phyloP scores from a whole-genome alignment of 768 basidiomycete genomes.

The Amanita exitialis region DNA sequence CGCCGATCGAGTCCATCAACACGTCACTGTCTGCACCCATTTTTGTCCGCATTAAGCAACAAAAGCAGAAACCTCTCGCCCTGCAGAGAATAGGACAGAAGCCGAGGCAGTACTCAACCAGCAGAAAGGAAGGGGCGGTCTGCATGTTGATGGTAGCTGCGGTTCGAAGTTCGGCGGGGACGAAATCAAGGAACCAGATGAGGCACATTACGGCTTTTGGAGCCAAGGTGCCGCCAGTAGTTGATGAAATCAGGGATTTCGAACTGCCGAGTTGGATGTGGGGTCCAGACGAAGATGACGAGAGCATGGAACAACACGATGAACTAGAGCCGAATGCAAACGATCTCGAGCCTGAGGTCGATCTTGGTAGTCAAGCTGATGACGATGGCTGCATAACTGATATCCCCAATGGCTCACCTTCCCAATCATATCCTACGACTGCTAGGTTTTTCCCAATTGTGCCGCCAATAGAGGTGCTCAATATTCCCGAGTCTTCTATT shows the following conservation, averaged over 20 bases:
- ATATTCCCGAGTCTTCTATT: conserved; percentile 5
- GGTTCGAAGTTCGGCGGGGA: conserved; percentile 32
- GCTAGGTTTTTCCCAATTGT: not conserved
- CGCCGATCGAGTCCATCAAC: conserved; percentile 18
- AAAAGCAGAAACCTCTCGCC: conserved; percentile 6
- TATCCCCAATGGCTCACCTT: not conserved
- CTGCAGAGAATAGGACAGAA: not conserved
- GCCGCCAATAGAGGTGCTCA: conserved; percentile 4
- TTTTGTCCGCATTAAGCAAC: conserved; percentile 3
- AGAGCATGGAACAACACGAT: conserved; percentile 3
- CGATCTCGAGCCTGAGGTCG: not conserved
- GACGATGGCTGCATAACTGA: not conserved
- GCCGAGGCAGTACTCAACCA: conserved; percentile 5
- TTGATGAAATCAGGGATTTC: conserved; percentile 43
- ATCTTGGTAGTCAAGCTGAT: not conserved
- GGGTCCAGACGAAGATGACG: not conserved
- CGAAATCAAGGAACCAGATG: conserved; percentile 36
- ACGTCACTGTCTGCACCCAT: conserved; percentile 4
- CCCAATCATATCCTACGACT: not conserved
- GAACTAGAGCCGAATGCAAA: not conserved
- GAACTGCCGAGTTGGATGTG: conserved; percentile 46
- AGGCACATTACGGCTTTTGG: conserved; percentile 55
- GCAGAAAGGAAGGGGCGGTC: conserved; percentile 12
- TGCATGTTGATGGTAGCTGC: conserved; percentile 36
- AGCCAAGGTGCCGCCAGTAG: conserved; percentile 36